Evolutionary conservation across 2,329 filamentous ascomycete species (phyloP).

Genomic region (Hypoxylon sp.): DNA sequence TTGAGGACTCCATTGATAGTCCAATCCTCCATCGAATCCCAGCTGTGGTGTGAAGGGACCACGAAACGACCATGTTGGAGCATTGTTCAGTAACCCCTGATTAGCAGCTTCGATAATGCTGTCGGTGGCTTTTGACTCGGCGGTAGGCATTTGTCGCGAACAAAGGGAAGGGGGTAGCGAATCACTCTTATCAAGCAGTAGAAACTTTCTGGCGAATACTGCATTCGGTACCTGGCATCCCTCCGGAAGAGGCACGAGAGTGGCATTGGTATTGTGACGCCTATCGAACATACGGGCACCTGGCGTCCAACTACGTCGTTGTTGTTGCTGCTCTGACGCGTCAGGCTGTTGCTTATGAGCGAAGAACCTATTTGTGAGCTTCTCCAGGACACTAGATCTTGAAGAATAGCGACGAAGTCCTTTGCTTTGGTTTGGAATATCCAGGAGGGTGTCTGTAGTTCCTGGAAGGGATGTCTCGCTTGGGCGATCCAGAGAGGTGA

Average conservation of each 20-base stretch:
- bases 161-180: constrained; percentile 48
- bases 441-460: constrained; percentile 34
- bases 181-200: constrained; percentile 46
- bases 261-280: constrained; percentile 14
- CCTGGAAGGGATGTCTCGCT: constrained; percentile 32
- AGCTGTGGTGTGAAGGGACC: constrained; percentile 57
- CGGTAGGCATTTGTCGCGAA: constrained; percentile 51
- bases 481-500: constrained; percentile 32
- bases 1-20: constrained; percentile 50
- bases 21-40: constrained; percentile 56
- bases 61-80: constrained; percentile 47
- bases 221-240: constrained; percentile 53
- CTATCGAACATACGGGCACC: constrained; percentile 38
- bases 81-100: constrained; percentile 40
- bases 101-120: constrained; percentile 44
- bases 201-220: constrained; percentile 55
- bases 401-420: constrained; percentile 36
- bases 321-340: constrained; percentile 38
- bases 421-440: constrained; percentile 26
- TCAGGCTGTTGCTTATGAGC: constrained; percentile 33
- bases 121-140: constrained; percentile 53
- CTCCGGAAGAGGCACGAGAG: constrained; percentile 46
- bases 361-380: constrained; percentile 30
- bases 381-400: constrained; percentile 38
- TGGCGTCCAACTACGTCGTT: constrained; percentile 44